Base-by-base conservation (phyloP, 139 green algal species). In the Micractinium conductrix region DNA sequence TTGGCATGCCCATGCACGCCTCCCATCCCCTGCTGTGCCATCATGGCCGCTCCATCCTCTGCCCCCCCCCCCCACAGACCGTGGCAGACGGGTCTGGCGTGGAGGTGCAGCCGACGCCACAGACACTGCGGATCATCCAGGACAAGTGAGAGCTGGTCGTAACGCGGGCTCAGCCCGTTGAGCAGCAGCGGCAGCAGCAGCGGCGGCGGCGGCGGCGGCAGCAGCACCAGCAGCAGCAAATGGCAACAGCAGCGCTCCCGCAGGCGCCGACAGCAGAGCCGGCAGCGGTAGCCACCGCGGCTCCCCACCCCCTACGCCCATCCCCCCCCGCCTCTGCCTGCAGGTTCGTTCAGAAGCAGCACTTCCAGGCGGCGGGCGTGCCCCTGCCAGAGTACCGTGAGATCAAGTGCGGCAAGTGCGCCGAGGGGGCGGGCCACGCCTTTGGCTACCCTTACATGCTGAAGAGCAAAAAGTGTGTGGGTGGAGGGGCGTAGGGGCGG, bases 371-470 rank as follows among this genome's bases (percentile, higher is more conserved):
- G 3, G 48, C 88, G 40, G 93, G 92, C 7, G 92, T 99, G 40
- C 93, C 95, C 0, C 84, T 99, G 50, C 84, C 91, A 17, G 87
- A 93, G n/a, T 99, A 95, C 87, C 67, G 88, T 4, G 88, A 94
- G 30, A 90, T 97, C 74, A 84, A 80, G 72, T 86, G 86, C 43
- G 87, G 88, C 44, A 79, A 89, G 45, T 89, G 89, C 28, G 88
- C 86, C 0, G 72, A 90, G 53, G 37, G 84, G n/a, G 89, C 85
- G 45, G 74, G 90, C 83, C 45, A 87, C 22, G 62, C 55, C 3
- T 98, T 98, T 85, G 95, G 96, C 4, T 97, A 95, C 85, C 97
- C 97, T 4, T 91, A 98, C 88, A 99, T 99, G 97, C 93, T 99
- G 58, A 99, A 99, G 87, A 92, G 88, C 74, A 94, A 93, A 68